Base-by-base conservation (phyloP, 805 yeast genomes). In the Yarrowia hollandica region DNA sequence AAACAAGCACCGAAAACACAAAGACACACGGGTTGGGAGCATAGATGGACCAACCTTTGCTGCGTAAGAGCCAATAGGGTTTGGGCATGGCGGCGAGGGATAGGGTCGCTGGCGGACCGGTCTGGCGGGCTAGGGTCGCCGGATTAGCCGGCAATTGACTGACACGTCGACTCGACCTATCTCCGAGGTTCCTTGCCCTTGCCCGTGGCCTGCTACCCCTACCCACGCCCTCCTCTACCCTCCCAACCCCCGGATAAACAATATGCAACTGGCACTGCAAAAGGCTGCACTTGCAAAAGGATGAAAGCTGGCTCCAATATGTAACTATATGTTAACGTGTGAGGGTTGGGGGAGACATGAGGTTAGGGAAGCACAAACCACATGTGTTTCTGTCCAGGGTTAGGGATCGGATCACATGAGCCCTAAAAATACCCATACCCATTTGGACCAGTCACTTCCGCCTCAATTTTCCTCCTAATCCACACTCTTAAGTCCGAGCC, bases 181-280 rank as follows among this genome's bases (percentile, higher is more conserved):
- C 1, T 38, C 42, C 42, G 42, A 38, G 28, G 18, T n/a, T n/a
- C n/a, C 30, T 26, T 4, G 7, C 12, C n/a, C 28, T 18, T 14
- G 12, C 9, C 3, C 18, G 3, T 9, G 8, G 1, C 19, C 42
- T n/a, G n/a, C 19, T 8, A 38, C 42, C 42, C 42, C 18, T 37
- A 38, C 28, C 42, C 35, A 30, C 16, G 2, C 34, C n/a, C 34
- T 12, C 34, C n/a, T 31, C 34, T 12, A 18, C 15, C 25, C n/a
- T 14, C n/a, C 21, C 22, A 21, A 12, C 55, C 55, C 55, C 55
- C 55, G 55, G 55, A 48, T 48, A 48, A 48, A 48, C 55, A 48
- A 48, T 48, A 48, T 48, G 55, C 39, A 48, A 31, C 55, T 15
- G 14, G n/a, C 18, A 2, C 54, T 44, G 54, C 54, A 44, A 44